Evolutionary conservation across 1,139 yeast species (phyloP).

Genomic region (Candida sp.): DNA sequence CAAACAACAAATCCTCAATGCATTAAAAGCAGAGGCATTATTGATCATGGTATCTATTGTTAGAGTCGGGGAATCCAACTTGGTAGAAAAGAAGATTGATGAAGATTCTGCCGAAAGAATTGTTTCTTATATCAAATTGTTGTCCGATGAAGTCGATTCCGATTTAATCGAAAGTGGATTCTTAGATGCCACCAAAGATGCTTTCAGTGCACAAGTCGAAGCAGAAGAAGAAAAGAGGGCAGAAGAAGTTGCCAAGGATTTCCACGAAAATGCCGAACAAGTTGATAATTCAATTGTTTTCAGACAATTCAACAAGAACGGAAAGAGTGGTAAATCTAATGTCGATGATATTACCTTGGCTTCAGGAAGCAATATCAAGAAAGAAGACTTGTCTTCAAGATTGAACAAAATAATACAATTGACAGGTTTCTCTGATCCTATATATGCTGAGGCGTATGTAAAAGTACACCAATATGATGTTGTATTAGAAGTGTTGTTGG

Average conservation of each 20-base stretch:
- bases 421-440: constrained; percentile 97
- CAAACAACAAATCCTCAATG: constrained; percentile 62
- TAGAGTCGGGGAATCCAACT: constrained; percentile 84
- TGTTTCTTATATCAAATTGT: constrained; percentile 72
- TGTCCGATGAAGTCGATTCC: constrained; percentile 62
- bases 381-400: constrained; percentile 68
- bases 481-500: constrained; percentile 87
- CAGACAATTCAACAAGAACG: constrained; percentile 71
- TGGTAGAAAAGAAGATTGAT: constrained; percentile 75
- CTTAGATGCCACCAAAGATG: constrained; percentile 83
- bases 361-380: constrained; percentile 42
- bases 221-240: constrained; percentile 56
- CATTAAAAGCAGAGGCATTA: constrained; percentile 92
- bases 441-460: constrained; percentile 95
- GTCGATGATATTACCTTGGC: constrained; percentile 53
- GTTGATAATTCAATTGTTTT: constrained; percentile 81
- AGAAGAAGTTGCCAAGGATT: constrained; percentile 54
- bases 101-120: constrained; percentile 96
- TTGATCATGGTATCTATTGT: constrained; percentile 88
- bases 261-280: constrained; percentile 70
- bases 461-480: constrained; percentile 96
- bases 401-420: constrained; percentile 86
- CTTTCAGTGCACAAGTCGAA: constrained; percentile 65
- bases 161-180: constrained; percentile 63
- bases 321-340: constrained; percentile 23